phyloP scores from a whole-genome alignment of 495 filamentous ascomycete species.

The Copromyces sp. region DNA sequence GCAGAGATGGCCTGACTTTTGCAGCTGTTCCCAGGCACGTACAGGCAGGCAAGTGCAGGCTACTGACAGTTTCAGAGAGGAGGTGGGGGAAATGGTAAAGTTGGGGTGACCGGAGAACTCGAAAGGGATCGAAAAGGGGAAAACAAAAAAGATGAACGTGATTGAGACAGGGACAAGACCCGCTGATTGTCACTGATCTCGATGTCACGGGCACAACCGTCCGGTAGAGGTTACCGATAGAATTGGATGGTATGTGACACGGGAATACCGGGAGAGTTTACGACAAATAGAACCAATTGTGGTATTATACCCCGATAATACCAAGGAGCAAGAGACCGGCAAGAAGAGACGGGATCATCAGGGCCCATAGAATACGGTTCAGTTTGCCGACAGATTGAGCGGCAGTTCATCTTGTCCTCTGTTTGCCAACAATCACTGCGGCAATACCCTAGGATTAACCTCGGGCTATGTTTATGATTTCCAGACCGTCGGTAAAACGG shows the following conservation, averaged over 20 bases:
- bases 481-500: not conserved
- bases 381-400: no score
- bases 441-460: not conserved
- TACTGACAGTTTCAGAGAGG: not conserved
- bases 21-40: not conserved
- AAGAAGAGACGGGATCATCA: not conserved
- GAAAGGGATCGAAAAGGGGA: not conserved
- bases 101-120: not conserved
- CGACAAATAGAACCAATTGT: not conserved
- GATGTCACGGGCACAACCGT: not conserved
- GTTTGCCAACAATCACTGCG: not conserved
- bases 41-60: not conserved
- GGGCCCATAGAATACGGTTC: not conserved
- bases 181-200: not conserved
- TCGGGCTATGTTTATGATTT: not conserved
- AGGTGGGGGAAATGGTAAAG: no score
- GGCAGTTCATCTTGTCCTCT: not conserved
- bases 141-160: not conserved
- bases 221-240: not conserved
- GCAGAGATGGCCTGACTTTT: not conserved
- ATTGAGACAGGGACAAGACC: not conserved
- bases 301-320: not conserved
- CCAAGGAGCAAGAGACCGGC: not conserved
- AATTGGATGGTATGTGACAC: not conserved
- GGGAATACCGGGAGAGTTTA: not conserved